Base-by-base conservation (phyloP, 2,329 filamentous ascomycete species). In the Fonsecaea erecta region DNA sequence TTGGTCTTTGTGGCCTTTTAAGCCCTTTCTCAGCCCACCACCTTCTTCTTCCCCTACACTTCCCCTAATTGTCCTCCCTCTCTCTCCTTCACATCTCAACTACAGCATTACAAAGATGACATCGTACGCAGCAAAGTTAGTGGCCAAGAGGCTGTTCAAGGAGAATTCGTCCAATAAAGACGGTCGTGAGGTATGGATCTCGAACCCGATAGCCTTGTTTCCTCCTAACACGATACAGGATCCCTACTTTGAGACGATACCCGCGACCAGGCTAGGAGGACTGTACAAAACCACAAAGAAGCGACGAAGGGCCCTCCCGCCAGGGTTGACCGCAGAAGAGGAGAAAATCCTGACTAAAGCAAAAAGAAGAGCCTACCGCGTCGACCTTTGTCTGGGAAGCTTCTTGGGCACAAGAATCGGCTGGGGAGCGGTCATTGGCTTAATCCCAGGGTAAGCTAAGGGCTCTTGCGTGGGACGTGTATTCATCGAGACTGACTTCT, bases 371-470 rank as follows among this genome's bases (percentile, higher is more conserved):
- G 93, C 95, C 35, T 96, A 97, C 78, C 85, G 87, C 40, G 86
- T 97, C 28, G 95, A 98, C 77, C 90, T 92, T 82, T 86, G 85
- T 62, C 85, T 97, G 5, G 96, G 94, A 81, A 93, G 86, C 74
- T 86, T 92, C 74, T 86, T 90, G 69, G 92, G 93, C 51, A 84
- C 96, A 65, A 86, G 89, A 64, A 93, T 98, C 74, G 95, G 95
- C 61, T 97, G 93, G 92, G 87, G 91, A 58, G 90, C 89, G 72
- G 85, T 97, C 64, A 91, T 98, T 72, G 95, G 89, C 14, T 75
- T 98, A 7, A 78, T 98, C 61, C 95, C 95, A 71, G 86, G 86
- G 86, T 92, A 84, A 83, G 90, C 53, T 30, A 35, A 18, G 5
- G 7, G 24, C 37, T 2, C 7, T 21, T n/a, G 14, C 32, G 14